These are phyloP conservation scores for Penicillium brasilianum DNA, from an alignment of 2,329 filamentous ascomycete species.

Conservation along the genomic window DNA sequence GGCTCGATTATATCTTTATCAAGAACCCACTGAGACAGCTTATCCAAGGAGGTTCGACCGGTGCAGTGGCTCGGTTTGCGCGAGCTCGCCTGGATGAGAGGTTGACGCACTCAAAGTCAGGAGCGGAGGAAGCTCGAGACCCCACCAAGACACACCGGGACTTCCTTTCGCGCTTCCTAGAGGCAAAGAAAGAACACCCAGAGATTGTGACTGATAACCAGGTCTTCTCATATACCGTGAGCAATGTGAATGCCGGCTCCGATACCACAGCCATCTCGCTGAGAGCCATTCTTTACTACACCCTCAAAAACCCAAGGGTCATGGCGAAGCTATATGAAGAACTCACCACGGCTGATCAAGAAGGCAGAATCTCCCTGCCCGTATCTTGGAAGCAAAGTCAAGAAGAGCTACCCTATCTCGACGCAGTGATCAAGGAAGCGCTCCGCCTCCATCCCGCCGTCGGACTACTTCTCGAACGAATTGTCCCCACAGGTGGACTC, in stretches of 20 bases:
- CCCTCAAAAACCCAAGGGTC: constrained; percentile 32
- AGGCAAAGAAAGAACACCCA: constrained; percentile 32
- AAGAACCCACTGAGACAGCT: constrained; percentile 39
- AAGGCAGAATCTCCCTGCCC: constrained; percentile 20
- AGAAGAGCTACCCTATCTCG: constrained; percentile 35
- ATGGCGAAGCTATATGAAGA: constrained; percentile 54
- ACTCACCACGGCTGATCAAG: constrained; percentile 45
- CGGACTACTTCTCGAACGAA: constrained; percentile 31
- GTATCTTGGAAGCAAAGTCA: constrained; percentile 36
- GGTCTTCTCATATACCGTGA: constrained; percentile 35
- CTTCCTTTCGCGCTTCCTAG: constrained; percentile 39
- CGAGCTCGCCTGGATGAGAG: constrained; percentile 28
- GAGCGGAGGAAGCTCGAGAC: neutral
- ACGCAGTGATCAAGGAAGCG: constrained; percentile 37
- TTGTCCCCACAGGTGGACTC: constrained; percentile 31
- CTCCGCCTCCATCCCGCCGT: constrained; percentile 34
- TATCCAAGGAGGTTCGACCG: constrained; percentile 25
- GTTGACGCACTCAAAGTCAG: constrained; percentile 13
- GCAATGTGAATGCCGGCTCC: constrained; percentile 41
- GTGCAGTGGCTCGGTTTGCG: constrained; percentile 31
- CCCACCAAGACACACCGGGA: constrained; percentile 20
- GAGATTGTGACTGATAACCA: constrained; percentile 34
- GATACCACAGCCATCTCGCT: constrained; percentile 44
- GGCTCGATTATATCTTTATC: constrained; percentile 42
- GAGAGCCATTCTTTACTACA: constrained; percentile 40